phyloP scores from a whole-genome alignment of 164 flowering plant species.

The Paratinospora sagittata region DNA sequence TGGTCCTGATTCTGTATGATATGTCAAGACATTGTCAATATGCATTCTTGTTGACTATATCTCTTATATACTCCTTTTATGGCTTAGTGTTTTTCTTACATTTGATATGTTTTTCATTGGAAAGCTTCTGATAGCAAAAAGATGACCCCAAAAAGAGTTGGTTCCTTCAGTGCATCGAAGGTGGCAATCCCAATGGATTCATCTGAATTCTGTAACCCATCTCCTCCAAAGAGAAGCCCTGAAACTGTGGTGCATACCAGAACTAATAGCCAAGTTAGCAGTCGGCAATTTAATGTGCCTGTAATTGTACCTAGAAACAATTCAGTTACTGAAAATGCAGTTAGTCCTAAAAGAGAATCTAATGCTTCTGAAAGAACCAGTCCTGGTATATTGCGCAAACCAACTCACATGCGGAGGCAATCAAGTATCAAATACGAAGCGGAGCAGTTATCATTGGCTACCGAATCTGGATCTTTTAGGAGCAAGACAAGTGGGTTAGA shows the following conservation, averaged over 20 bases:
- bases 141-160: conserved; percentile 28
- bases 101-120: conserved; percentile 13
- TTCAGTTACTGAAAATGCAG: conserved; percentile 34
- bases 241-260: conserved; percentile 22
- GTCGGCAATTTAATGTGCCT: conserved; percentile 41
- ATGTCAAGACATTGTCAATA: not conserved
- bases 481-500: conserved; percentile 23
- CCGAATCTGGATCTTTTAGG: conserved; percentile 26
- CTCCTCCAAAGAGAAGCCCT: conserved; percentile 38
- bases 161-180: conserved; percentile 32
- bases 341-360: conserved; percentile 41
- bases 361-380: conserved; percentile 32
- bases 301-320: conserved; percentile 46
- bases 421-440: conserved; percentile 31
- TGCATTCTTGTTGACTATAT: not conserved
- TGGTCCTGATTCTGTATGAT: not conserved
- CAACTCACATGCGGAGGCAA: conserved; percentile 43
- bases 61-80: conserved; percentile 3
- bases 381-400: conserved; percentile 35
- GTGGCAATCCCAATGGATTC: conserved; percentile 24
- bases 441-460: conserved; percentile 25
- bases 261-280: conserved; percentile 22
- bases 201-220: conserved; percentile 27
- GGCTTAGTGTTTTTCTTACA: not conserved
- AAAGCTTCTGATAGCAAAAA: conserved; percentile 50